Percentiles rank a stretch among this genome's conserved stretches.
Conservation (phyloP, 345 rosid species). For the Corchorus olitorius region DNA sequence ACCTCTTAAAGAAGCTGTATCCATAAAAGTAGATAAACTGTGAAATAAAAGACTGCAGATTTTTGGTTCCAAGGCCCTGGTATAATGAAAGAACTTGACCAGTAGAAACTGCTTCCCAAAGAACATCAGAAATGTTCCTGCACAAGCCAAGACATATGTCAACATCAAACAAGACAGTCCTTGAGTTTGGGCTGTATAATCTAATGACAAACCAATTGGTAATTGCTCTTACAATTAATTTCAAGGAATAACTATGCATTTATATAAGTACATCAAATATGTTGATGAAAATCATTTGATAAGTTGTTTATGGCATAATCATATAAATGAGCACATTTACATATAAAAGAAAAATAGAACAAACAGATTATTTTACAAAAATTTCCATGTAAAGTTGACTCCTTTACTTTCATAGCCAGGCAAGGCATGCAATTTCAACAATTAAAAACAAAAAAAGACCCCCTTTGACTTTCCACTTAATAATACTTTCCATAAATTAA, state of each 20-base stretch:
- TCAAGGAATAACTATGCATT: not conserved
- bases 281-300: not conserved
- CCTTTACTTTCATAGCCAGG: not conserved
- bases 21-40: conserved; percentile 80
- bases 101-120: conserved; percentile 69
- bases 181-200: not conserved
- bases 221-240: not conserved
- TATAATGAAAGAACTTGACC: conserved; percentile 60
- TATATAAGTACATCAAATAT: not conserved
- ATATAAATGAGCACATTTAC: not conserved
- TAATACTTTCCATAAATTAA: not conserved
- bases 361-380: not conserved
- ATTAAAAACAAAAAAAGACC: no score
- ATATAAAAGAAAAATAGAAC: not conserved
- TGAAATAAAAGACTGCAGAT: conserved; percentile 73
- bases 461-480: not conserved
- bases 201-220: not conserved
- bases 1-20: conserved; percentile 84
- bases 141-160: conserved; percentile 19
- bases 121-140: conserved; percentile 67
- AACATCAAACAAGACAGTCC: not conserved
- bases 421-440: not conserved
- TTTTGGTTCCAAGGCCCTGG: conserved; percentile 81
- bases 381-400: not conserved
- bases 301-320: not conserved